phyloP scores from a whole-genome alignment of 768 basidiomycete species.

The Auricularia cornea region DNA sequence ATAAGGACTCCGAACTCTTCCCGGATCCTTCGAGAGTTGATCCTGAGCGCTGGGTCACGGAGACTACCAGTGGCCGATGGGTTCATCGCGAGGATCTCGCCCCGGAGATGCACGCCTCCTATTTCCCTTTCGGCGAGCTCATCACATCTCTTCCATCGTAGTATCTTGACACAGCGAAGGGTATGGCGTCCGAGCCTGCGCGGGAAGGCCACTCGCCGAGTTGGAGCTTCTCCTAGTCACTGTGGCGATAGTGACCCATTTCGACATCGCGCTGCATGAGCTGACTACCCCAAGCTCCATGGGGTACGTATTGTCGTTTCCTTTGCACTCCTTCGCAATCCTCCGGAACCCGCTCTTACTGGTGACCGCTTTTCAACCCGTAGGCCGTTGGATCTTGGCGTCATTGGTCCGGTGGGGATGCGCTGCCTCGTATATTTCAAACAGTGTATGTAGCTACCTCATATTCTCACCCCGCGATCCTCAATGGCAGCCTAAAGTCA shows the following conservation, averaged over 20 bases:
- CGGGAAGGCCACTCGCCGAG: slow-evolving; percentile 68
- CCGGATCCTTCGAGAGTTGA: slow-evolving; percentile 67
- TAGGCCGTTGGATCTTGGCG: neutral
- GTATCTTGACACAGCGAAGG: neutral
- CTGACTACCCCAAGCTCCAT: neutral
- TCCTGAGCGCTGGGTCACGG: slow-evolving; percentile 69
- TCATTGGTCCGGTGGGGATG: neutral
- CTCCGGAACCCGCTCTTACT: too few species aligned
- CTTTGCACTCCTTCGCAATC: neutral
- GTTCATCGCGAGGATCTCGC: slow-evolving; percentile 32
- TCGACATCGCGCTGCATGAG: slow-evolving; percentile 35
- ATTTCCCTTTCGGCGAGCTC: slow-evolving; percentile 70
- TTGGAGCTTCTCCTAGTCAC: slow-evolving; percentile 54
- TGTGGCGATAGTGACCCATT: slow-evolving; percentile 55
- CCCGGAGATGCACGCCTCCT: slow-evolving; percentile 50
- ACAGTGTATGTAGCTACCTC: too few species aligned
- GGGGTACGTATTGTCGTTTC: neutral
- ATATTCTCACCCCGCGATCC: too few species aligned
- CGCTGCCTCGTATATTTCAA: neutral
- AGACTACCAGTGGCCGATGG: slow-evolving; percentile 26
- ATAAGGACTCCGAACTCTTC: slow-evolving; percentile 62
- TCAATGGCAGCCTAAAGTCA: too few species aligned
- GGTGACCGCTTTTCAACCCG: too few species aligned
- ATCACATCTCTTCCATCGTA: neutral
- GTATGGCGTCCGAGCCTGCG: slow-evolving; percentile 61